These are phyloP conservation scores for Cutaneotrichosporon sp. DNA, from an alignment of 1,284 basidiomycete genomes.

Conservation along the genomic window DNA sequence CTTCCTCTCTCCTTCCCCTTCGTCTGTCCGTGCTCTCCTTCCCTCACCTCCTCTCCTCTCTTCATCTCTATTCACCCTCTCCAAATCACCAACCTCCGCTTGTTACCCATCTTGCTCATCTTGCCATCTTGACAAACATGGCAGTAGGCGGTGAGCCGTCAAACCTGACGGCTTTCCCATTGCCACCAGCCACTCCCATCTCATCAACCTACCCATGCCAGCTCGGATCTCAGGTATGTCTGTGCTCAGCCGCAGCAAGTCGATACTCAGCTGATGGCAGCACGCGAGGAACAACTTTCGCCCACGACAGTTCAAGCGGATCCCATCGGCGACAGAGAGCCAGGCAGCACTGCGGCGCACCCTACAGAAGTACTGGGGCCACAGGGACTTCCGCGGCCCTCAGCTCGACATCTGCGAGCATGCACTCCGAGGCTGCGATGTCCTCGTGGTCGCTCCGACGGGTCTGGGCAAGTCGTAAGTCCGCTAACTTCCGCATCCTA, in stretches of 20 bases:
- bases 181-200: constrained; percentile 9
- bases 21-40: too few species aligned
- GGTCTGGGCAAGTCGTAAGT: constrained; percentile 75
- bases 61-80: not conserved
- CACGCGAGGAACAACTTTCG: constrained; percentile 32
- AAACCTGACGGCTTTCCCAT: constrained; percentile 1
- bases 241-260: not conserved
- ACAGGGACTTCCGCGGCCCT: constrained; percentile 63
- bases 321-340: constrained; percentile 41
- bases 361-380: constrained; percentile 56
- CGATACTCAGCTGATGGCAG: constrained; percentile 8
- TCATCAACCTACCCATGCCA: constrained; percentile 10
- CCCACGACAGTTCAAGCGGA: constrained; percentile 32
- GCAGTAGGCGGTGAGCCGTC: constrained; percentile 4
- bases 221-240: constrained; percentile 20
- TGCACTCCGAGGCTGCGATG: constrained; percentile 62
- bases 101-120: too few species aligned
- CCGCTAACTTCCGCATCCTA: too few species aligned
- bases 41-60: not conserved
- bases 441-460: constrained; percentile 80
- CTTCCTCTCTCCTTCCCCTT: not conserved
- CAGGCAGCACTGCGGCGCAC: constrained; percentile 26
- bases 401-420: constrained; percentile 70
- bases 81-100: too few species aligned
- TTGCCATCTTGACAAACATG: not conserved